Conservation (phyloP, 108 stramenopile genomes). For the Chaetoceros tenuissimus region DNA sequence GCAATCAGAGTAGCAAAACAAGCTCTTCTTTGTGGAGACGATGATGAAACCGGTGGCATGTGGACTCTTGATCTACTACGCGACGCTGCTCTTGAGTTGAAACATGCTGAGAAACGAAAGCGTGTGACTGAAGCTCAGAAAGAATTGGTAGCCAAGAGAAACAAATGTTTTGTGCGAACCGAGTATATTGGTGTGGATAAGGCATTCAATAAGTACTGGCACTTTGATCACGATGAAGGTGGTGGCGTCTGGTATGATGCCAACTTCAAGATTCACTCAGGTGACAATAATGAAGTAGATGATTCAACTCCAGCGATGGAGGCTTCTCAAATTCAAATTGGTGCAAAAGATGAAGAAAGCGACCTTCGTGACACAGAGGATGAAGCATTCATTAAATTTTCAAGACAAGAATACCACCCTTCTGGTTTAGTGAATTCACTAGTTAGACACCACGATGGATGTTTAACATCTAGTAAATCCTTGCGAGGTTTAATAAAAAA, state of each 20-base stretch:
- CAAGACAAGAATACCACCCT: conserved; percentile 65
- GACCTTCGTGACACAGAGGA: conserved; percentile 46
- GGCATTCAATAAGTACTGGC: conserved; percentile 59
- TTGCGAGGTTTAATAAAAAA: conserved; percentile 58
- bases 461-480: conserved; percentile 65
- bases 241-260: conserved; percentile 75
- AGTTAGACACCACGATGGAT: conserved; percentile 61
- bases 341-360: conserved; percentile 49
- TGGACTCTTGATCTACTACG: conserved; percentile 72
- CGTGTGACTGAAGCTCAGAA: conserved; percentile 77
- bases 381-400: conserved; percentile 35
- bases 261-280: conserved; percentile 27
- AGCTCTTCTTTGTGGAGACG: conserved; percentile 56
- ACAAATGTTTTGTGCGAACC: conserved; percentile 77
- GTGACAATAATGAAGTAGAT: conserved; percentile 11
- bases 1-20: conserved; percentile 70
- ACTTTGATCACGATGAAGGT: conserved; percentile 63
- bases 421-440: conserved; percentile 40
- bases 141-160: conserved; percentile 71
- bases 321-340: conserved; percentile 26
- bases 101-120: conserved; percentile 66
- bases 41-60: conserved; percentile 63
- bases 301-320: conserved; percentile 28
- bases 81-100: conserved; percentile 75
- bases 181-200: conserved; percentile 67